Percentiles rank a stretch among this genome's conserved stretches.
Evolutionary conservation across 1,284 basidiomycete species (phyloP).

Genomic region (Mrakiaceae sp.): DNA sequence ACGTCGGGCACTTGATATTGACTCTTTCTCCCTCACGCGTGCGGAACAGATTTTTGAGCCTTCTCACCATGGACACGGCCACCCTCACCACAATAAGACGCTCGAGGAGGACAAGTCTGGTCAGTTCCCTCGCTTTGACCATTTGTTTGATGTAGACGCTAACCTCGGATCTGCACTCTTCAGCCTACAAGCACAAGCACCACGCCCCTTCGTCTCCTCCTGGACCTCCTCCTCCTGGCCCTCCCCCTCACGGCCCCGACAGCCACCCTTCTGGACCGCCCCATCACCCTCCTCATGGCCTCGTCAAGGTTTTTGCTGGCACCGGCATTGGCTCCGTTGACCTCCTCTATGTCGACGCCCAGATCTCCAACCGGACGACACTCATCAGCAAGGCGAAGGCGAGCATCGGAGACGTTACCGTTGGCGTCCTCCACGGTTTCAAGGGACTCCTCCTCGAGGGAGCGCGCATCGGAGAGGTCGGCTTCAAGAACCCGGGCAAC

Average conservation of each 20-base stretch:
- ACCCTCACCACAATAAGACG: too few relatives aligned
- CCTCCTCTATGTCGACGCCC: constrained; percentile 15
- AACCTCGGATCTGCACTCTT: neutral
- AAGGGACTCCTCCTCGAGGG: constrained; percentile 15
- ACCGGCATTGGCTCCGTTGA: constrained; percentile 18
- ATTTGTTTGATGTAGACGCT: too few relatives aligned
- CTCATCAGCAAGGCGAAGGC: constrained; percentile 17
- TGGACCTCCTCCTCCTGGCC: neutral
- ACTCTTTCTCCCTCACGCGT: neutral
- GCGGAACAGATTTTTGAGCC: too few relatives aligned
- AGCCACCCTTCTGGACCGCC: constrained; percentile 5
- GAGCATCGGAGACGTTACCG: constrained; percentile 14
- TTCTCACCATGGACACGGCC: too few relatives aligned
- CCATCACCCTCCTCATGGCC: constrained; percentile 6
- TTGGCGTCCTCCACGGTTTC: constrained; percentile 8
- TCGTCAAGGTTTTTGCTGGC: constrained; percentile 14
- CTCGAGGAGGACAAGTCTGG: too few relatives aligned
- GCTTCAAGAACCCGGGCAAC: neutral
- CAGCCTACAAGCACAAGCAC: neutral
- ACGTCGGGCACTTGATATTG: neutral
- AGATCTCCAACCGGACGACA: constrained; percentile 8
- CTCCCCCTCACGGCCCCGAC: constrained; percentile 14
- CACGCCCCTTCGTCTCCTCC: constrained; percentile 1
- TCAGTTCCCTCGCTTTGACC: too few relatives aligned
- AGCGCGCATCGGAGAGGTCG: constrained; percentile 7